Evolutionary conservation across 164 flowering plant species (phyloP).

Genomic region (Vitis vinifera): DNA sequence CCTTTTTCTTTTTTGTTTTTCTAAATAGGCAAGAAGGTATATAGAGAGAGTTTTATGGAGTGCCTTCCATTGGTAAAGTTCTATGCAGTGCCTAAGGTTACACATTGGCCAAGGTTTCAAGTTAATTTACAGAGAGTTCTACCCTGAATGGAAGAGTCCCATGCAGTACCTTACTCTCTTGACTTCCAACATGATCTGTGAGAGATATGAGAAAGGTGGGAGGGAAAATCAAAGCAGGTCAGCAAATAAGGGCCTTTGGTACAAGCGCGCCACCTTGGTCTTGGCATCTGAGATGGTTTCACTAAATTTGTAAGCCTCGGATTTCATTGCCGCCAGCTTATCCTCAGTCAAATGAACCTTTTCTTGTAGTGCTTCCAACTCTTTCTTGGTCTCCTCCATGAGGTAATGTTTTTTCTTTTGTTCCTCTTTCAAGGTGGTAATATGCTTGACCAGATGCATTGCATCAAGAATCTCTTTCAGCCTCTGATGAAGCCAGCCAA

Average conservation of each 20-base stretch:
- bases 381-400: conserved; percentile 7
- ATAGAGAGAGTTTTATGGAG: too few species aligned
- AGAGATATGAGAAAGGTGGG: background rate
- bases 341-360: background rate
- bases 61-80: too few species aligned
- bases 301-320: background rate
- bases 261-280: background rate
- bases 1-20: too few species aligned
- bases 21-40: too few species aligned
- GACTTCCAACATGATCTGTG: too few species aligned
- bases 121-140: too few species aligned
- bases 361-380: background rate
- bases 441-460: conserved; percentile 3
- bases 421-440: conserved; percentile 1
- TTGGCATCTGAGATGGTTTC: background rate
- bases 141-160: too few species aligned
- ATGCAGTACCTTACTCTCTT: too few species aligned
- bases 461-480: conserved; percentile 13
- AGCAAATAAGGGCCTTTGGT: background rate
- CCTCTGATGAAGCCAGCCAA: conserved; percentile 13
- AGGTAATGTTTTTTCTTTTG: background rate
- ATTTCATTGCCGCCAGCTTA: background rate
- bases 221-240: background rate
- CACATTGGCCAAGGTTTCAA: too few species aligned
- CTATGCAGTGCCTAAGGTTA: too few species aligned